Evolutionary conservation across 192 early-diverging fungal genomes (phyloP).

Genomic region (Mortierella alpina): DNA sequence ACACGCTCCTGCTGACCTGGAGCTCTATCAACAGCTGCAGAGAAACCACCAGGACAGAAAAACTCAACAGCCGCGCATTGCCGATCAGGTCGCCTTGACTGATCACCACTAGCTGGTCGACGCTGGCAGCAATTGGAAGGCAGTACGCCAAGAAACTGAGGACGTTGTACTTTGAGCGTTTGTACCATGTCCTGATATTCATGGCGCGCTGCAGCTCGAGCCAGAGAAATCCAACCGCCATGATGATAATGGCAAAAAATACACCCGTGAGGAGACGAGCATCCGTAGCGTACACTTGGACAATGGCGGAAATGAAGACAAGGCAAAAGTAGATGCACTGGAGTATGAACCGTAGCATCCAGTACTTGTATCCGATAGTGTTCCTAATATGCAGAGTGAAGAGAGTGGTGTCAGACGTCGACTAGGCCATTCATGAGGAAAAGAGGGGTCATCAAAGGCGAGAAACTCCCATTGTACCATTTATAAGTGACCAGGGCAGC

Average conservation of each 20-base stretch:
- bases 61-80: background rate
- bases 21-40: constrained; percentile 16
- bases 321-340: constrained; percentile 6
- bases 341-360: constrained; percentile 24
- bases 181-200: background rate
- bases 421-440: background rate
- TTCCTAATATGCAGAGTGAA: constrained; percentile 10
- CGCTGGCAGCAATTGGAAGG: background rate
- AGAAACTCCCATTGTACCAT: constrained; percentile 4
- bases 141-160: background rate
- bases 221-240: background rate
- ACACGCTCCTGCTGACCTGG: constrained; percentile 17
- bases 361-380: constrained; percentile 31
- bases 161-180: background rate
- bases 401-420: too few species aligned
- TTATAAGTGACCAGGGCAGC: constrained; percentile 24
- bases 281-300: too few species aligned
- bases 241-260: background rate
- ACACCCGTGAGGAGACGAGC: background rate
- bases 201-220: background rate
- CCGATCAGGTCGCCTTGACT: background rate
- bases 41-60: too few species aligned
- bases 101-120: background rate
- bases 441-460: background rate
- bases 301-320: too few species aligned